Evolutionary conservation across 108 stramenopile species (phyloP).

Genomic region (Pseudonitzschia pungens): DNA sequence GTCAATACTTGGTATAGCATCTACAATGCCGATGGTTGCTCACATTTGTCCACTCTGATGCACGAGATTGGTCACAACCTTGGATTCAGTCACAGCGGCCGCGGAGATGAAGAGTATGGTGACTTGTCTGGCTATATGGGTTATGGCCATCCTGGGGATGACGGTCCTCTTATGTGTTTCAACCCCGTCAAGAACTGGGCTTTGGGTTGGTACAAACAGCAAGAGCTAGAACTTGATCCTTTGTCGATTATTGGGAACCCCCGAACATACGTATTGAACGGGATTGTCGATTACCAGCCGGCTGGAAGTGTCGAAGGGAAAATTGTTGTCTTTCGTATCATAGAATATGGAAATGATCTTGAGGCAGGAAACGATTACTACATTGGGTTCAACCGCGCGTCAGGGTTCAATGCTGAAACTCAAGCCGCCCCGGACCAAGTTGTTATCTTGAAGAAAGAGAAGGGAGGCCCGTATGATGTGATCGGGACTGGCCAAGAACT

Average conservation of each 20-base stretch:
- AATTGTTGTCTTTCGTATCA: background rate
- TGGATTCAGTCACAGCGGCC: slow-evolving; percentile 1
- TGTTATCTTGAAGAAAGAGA: background rate
- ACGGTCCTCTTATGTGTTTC: slow-evolving; percentile 56
- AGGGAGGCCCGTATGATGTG: no score
- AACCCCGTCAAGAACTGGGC: slow-evolving; percentile 53
- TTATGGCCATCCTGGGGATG: slow-evolving; percentile 33
- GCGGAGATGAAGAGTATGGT: slow-evolving; percentile 43
- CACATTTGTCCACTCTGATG: slow-evolving; percentile 43
- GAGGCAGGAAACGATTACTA: background rate
- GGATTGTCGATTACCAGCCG: background rate
- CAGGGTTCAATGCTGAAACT: slow-evolving; percentile 27
- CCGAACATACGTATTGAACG: background rate
- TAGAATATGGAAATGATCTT: background rate
- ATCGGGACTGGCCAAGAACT: no score
- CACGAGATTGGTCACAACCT: slow-evolving; percentile 52
- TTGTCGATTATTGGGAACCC: background rate
- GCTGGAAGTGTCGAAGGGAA: background rate
- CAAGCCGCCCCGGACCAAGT: slow-evolving; percentile 15
- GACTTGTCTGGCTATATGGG: slow-evolving; percentile 48
- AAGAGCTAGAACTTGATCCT: background rate
- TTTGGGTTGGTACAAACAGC: slow-evolving; percentile 45
- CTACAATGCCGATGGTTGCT: slow-evolving; percentile 60
- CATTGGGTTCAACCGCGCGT: slow-evolving; percentile 15
- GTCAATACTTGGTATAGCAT: slow-evolving; percentile 32